Percentiles rank a stretch among this genome's conserved stretches.
phyloP scores from a whole-genome alignment of 2,329 filamentous ascomycete genomes.

The Aureobasidium pullulans region DNA sequence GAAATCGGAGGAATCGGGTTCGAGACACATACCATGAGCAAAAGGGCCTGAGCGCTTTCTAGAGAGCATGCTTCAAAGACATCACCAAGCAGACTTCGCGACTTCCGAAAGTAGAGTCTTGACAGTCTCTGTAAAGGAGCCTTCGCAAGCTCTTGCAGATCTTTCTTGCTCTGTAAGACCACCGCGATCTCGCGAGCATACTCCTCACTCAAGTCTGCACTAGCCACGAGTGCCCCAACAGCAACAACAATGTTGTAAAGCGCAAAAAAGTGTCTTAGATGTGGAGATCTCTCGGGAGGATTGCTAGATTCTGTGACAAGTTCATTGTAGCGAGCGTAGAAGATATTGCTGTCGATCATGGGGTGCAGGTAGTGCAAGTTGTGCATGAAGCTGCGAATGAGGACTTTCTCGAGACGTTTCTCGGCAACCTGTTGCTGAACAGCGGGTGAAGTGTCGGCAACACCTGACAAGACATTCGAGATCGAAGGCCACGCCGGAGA shows the following conservation, averaged over 20 bases:
- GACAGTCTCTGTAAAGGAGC: conserved; percentile 17
- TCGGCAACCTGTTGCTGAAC: background rate
- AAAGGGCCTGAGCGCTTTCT: conserved; percentile 23
- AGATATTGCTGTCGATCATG: background rate
- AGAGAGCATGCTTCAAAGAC: conserved; percentile 25
- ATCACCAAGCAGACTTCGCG: conserved; percentile 24
- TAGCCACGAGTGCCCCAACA: conserved; percentile 25
- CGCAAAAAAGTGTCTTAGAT: conserved; percentile 18
- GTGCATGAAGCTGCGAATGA: conserved; percentile 2
- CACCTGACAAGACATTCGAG: background rate
- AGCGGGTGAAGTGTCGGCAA: background rate
- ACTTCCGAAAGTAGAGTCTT: conserved; percentile 23
- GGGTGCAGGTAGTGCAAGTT: conserved; percentile 10
- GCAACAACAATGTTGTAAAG: conserved; percentile 26
- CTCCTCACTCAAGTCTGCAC: conserved; percentile 13
- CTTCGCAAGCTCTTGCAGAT: background rate
- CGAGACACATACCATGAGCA: conserved; percentile 20
- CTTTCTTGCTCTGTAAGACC: background rate
- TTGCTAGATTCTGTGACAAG: conserved; percentile 18
- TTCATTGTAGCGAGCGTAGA: background rate
- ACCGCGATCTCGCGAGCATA: background rate
- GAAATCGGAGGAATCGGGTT: background rate
- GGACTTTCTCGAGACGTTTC: background rate
- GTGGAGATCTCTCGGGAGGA: conserved; percentile 14
- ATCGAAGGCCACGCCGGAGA: background rate